Percentiles rank a stretch among this genome's conserved stretches.
phyloP scores from a whole-genome alignment of 331 rosid genomes.

The Spiraea crenata region DNA sequence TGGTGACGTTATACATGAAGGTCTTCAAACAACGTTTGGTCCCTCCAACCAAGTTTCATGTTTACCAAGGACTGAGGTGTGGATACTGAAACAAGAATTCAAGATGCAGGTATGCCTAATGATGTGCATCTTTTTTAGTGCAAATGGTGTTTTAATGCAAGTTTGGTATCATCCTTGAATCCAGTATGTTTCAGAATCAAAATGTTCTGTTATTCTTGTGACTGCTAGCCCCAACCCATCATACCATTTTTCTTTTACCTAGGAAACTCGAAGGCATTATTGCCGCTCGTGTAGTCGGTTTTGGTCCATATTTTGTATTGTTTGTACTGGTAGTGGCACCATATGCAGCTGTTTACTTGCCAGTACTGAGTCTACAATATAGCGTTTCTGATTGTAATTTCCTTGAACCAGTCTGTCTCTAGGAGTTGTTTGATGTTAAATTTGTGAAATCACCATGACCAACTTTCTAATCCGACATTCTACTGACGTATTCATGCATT shows the following conservation, averaged over 20 bases:
- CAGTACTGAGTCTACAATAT: neutral
- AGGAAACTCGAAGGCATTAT: neutral
- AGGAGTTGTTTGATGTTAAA: neutral
- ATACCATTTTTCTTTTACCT: neutral
- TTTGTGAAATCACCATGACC: neutral
- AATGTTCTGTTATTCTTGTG: neutral
- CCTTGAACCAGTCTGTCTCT: neutral
- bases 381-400: too few relatives aligned
- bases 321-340: neutral
- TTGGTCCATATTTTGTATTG: neutral
- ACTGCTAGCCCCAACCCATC: neutral
- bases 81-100: constrained; percentile 15
- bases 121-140: constrained; percentile 3
- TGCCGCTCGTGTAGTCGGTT: neutral
- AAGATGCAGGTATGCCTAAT: constrained; percentile 13
- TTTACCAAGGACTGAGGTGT: constrained; percentile 14
- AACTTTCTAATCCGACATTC: neutral
- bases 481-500: neutral
- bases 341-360: neutral
- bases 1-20: neutral
- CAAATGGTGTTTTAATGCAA: neutral
- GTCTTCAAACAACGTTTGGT: constrained; percentile 1
- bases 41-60: constrained; percentile 19
- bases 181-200: too few relatives aligned
- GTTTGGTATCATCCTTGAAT: too few relatives aligned